These are phyloP conservation scores for Aspergillus ostianus DNA, from an alignment of 495 filamentous ascomycete species.

Conservation along the genomic window DNA sequence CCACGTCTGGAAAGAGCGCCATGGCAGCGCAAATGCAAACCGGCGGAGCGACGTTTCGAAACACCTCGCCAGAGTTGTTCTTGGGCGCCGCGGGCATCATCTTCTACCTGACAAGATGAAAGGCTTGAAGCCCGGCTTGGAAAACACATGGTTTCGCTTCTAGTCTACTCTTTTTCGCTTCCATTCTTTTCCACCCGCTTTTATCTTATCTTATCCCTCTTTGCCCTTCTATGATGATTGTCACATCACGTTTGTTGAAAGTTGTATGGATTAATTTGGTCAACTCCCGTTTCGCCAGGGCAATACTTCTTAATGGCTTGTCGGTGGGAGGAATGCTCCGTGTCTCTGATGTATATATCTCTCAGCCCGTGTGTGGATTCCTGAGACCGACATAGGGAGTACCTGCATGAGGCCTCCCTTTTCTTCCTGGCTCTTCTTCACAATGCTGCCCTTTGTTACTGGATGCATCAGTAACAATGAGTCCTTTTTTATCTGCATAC, in stretches of 20 bases:
- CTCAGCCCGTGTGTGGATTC: neutral
- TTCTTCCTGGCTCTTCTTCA: neutral
- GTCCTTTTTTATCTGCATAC: no score
- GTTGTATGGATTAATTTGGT: neutral
- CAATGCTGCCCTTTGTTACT: neutral
- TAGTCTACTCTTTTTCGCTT: neutral
- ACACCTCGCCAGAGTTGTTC: slow-evolving; percentile 10
- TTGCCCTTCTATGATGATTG: neutral
- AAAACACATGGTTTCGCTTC: neutral
- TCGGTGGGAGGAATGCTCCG: neutral
- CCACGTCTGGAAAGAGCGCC: slow-evolving; percentile 17
- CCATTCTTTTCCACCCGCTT: neutral
- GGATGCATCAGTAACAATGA: no score
- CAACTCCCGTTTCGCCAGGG: neutral
- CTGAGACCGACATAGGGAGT: neutral
- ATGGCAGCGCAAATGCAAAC: slow-evolving; percentile 13
- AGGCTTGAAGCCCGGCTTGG: neutral
- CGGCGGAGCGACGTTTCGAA: slow-evolving; percentile 13
- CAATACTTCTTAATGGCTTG: neutral
- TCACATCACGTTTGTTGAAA: neutral
- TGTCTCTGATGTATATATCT: slow-evolving; percentile 6
- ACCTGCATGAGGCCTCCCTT: no score
- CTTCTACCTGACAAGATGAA: slow-evolving; percentile 15
- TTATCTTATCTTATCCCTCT: neutral
- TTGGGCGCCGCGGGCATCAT: slow-evolving; percentile 14